Evolutionary conservation across 768 basidiomycete species (phyloP), one percentile per base, ranked within the genome.

Genomic region (Amanita inopinata): DNA sequence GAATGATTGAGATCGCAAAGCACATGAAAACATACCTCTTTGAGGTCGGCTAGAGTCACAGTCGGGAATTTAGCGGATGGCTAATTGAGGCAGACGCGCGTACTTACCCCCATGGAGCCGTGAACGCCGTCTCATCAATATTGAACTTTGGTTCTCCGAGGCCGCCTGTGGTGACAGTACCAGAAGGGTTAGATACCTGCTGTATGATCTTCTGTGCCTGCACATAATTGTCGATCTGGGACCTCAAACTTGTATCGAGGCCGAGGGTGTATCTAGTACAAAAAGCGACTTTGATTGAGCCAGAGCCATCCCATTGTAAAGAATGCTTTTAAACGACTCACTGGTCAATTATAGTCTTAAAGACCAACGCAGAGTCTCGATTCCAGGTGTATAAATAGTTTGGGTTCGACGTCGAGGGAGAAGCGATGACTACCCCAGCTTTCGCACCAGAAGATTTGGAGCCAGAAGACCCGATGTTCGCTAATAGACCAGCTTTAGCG

Each of bases 81-180:
- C 15, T 24, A 27, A 12, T 12, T 12, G 19, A 12, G 4, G n/a
- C n/a, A 38, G 35, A 18, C 7, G 32, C 32, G 11, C 5, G 30
- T 23, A 34, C 52, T 51, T 50, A 60, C 51, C 73, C 72, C 73
- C 73, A 75, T 0, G 67, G 25, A 5, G 53, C 72, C 0, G 69
- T 70, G 44, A 79, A 81, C 0, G 78, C 78, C 2, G 76, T 74
- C 47, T 72, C 66, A 56, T 84, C 66, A 42, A 83, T 69, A 54
- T 80, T 67, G 61, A 79, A 67, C 58, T 87, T 83, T 3, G 84
- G 81, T 56, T 87, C 83, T 15, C 77, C 84, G 12, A 86, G 70
- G 8, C 83, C 80, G 5, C 81, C 79, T 0, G 74, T 69, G 31
- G 60, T 63, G 19, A 80, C 60, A 10, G 65, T 62, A 1, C 84